phyloP scores from a whole-genome alignment of 768 basidiomycete genomes.

The Boletus vinaceobasis region DNA sequence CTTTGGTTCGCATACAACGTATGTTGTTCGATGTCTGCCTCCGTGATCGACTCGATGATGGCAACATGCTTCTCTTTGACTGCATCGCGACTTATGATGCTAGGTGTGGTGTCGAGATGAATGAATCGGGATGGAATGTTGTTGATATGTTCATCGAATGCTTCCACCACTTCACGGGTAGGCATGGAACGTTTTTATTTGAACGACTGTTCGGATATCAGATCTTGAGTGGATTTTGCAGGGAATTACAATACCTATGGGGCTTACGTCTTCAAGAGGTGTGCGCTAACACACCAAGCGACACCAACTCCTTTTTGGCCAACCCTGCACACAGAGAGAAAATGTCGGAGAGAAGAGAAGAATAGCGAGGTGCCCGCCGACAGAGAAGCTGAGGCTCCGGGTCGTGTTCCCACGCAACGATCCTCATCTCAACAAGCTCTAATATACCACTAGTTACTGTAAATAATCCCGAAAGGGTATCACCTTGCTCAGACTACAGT shows the following conservation, averaged over 20 bases:
- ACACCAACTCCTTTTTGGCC: neutral
- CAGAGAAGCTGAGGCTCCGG: too few relatives aligned
- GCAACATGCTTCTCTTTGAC: neutral
- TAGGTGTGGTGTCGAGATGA: neutral
- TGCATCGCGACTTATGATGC: neutral
- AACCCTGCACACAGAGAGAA: neutral
- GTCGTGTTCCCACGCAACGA: too few relatives aligned
- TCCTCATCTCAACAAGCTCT: too few relatives aligned
- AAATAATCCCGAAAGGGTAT: too few relatives aligned
- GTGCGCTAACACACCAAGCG: neutral
- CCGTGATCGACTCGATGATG: conserved; percentile 1
- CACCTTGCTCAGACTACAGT: neutral
- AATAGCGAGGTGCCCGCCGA: neutral
- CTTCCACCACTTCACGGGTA: conserved; percentile 2
- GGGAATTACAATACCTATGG: neutral
- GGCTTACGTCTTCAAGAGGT: neutral
- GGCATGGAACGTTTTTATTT: neutral
- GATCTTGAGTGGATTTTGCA: neutral
- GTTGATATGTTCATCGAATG: conserved; percentile 1
- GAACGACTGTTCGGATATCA: neutral
- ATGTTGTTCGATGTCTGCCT: conserved; percentile 4
- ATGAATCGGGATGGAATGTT: neutral
- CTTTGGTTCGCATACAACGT: neutral
- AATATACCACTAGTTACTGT: too few relatives aligned
- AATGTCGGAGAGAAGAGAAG: neutral